These are phyloP conservation scores for Saccharomyces mikatae DNA, from an alignment of 805 yeast genomes.

Conservation along the genomic window DNA sequence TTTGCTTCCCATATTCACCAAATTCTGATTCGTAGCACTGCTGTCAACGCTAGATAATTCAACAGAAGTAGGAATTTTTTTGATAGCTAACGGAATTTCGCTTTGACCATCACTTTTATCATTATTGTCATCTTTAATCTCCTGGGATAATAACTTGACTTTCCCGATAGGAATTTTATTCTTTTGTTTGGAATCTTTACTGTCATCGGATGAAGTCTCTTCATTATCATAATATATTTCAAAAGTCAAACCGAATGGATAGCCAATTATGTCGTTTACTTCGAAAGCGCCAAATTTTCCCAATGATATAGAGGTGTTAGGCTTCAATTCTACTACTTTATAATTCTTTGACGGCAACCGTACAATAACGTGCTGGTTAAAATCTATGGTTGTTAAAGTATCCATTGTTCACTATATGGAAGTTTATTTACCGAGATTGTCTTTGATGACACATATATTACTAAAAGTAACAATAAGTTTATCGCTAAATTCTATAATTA, in stretches of 20 bases:
- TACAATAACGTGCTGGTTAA: slow-evolving; percentile 43
- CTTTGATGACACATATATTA: too few species aligned
- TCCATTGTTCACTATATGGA: slow-evolving; percentile 12
- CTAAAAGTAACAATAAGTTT: neutral
- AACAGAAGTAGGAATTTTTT: slow-evolving; percentile 32
- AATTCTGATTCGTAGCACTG: slow-evolving; percentile 57
- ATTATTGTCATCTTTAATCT: neutral
- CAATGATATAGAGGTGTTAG: slow-evolving; percentile 54
- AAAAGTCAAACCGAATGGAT: slow-evolving; percentile 80
- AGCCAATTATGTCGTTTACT: slow-evolving; percentile 69
- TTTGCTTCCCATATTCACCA: slow-evolving; percentile 58
- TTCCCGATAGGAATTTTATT: slow-evolving; percentile 23
- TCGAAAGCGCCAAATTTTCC: slow-evolving; percentile 90
- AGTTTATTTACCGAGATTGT: neutral
- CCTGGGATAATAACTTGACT: slow-evolving; percentile 13
- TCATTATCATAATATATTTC: slow-evolving; percentile 51
- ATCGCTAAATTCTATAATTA: neutral
- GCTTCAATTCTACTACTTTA: slow-evolving; percentile 60
- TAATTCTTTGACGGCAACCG: slow-evolving; percentile 75
- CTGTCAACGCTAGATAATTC: slow-evolving; percentile 28
- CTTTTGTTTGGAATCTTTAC: slow-evolving; percentile 13
- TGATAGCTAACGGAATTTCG: slow-evolving; percentile 19
- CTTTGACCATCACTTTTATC: slow-evolving; percentile 15
- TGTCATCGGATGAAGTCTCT: slow-evolving; percentile 5
- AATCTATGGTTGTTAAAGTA: slow-evolving; percentile 21